A percentile compares a stretch with the other conserved stretches of the same genome.
These are phyloP conservation scores for Rickenella mellea DNA, from an alignment of 768 basidiomycete species.

Conservation along the genomic window DNA sequence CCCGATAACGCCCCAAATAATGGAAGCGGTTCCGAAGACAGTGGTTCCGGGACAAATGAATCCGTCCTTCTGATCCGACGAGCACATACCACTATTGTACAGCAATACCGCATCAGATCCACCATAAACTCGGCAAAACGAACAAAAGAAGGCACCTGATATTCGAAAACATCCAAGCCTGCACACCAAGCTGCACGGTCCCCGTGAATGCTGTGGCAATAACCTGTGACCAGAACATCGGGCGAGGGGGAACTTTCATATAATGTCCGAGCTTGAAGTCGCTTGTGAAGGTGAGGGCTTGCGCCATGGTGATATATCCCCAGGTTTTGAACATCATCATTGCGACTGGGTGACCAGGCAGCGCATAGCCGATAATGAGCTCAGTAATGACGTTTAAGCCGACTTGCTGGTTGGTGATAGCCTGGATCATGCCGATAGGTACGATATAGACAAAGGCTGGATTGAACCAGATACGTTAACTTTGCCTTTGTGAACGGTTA, in stretches of 20 bases:
- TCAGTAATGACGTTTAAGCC: constrained; percentile 31
- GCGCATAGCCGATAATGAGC: constrained; percentile 26
- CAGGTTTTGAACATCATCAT: constrained; percentile 28
- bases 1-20: constrained; percentile 23
- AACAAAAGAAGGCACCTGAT: constrained; percentile 40
- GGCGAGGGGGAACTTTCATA: constrained; percentile 22
- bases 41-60: constrained; percentile 18
- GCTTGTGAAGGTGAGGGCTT: constrained; percentile 25
- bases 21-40: constrained; percentile 21
- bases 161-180: constrained; percentile 42
- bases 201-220: constrained; percentile 28
- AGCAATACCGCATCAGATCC: no score
- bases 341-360: constrained; percentile 29
- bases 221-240: constrained; percentile 31
- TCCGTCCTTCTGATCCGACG: constrained; percentile 13
- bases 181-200: constrained; percentile 23
- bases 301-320: constrained; percentile 24
- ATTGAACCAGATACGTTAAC: constrained; percentile 5
- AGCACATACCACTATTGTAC: constrained; percentile 22
- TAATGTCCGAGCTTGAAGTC: constrained; percentile 23
- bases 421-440: constrained; percentile 32
- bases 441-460: constrained; percentile 23
- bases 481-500: constrained; percentile 2
- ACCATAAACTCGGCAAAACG: no score
- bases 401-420: constrained; percentile 30